A percentile compares a stretch with the other conserved stretches of the same genome.
Evolutionary conservation across 2,329 filamentous ascomycete genomes (phyloP).

Genomic region (Fusarium kyushuense): DNA sequence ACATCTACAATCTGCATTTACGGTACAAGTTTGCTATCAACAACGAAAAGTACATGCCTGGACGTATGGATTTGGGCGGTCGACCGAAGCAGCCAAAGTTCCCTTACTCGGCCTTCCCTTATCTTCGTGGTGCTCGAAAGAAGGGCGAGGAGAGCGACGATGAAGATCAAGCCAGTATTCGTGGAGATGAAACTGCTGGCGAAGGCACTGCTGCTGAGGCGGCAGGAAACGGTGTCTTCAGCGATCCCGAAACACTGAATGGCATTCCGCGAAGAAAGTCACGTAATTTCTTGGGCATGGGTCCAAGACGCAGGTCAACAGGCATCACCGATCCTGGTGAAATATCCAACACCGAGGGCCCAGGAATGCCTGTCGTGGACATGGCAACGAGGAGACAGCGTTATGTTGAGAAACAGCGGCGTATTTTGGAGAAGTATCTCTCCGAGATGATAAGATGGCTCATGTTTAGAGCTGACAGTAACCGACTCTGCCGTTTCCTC

Average conservation of each 20-base stretch:
- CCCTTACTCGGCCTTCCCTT: slow-evolving; percentile 88
- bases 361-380: slow-evolving; percentile 64
- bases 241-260: slow-evolving; percentile 51
- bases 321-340: slow-evolving; percentile 61
- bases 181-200: slow-evolving; percentile 60
- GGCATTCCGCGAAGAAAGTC: slow-evolving; percentile 61
- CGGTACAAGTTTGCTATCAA: slow-evolving; percentile 91
- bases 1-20: slow-evolving; percentile 92
- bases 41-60: slow-evolving; percentile 83
- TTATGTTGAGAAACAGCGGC: slow-evolving; percentile 85
- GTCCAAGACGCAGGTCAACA: slow-evolving; percentile 63
- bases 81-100: slow-evolving; percentile 89
- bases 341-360: slow-evolving; percentile 56
- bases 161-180: slow-evolving; percentile 65
- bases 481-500: slow-evolving; percentile 93
- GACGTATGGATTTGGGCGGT: slow-evolving; percentile 72
- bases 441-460: slow-evolving; percentile 96
- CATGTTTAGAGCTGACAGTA: slow-evolving; percentile 96
- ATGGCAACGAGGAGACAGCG: slow-evolving; percentile 60
- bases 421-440: slow-evolving; percentile 88
- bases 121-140: slow-evolving; percentile 82
- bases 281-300: slow-evolving; percentile 65
- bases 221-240: slow-evolving; percentile 63
- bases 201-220: slow-evolving; percentile 72
- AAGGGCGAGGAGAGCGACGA: slow-evolving; percentile 85